Evolutionary conservation across 345 rosid genomes (phyloP).

Genomic region (Euphorbia pulcherrima): DNA sequence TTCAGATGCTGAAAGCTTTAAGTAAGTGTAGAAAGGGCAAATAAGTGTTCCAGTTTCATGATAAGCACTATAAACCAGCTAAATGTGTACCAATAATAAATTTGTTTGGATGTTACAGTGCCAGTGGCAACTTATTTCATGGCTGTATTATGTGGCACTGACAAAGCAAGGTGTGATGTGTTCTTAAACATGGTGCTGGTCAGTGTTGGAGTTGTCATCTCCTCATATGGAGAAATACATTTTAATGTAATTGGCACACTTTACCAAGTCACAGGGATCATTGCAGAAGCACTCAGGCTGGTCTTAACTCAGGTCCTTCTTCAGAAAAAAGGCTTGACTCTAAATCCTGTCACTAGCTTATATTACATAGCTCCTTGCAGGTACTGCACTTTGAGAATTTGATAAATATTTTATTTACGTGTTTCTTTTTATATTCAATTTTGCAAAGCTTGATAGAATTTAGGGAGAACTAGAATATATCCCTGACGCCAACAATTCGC

Average conservation of each 20-base stretch:
- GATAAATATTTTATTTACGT: neutral
- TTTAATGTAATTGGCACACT: constrained; percentile 87
- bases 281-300: constrained; percentile 96
- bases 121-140: constrained; percentile 86
- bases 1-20: constrained; percentile 97
- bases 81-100: constrained; percentile 23
- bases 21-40: constrained; percentile 51
- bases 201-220: constrained; percentile 91
- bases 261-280: constrained; percentile 91
- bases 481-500: neutral
- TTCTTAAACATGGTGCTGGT: constrained; percentile 91
- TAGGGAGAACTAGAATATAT: neutral
- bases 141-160: constrained; percentile 90
- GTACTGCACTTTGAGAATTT: constrained; percentile 34
- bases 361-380: constrained; percentile 99
- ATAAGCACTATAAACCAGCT: constrained; percentile 15
- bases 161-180: constrained; percentile 83
- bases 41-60: neutral
- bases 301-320: constrained; percentile 94
- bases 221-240: constrained; percentile 95
- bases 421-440: neutral
- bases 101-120: constrained; percentile 58
- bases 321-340: constrained; percentile 84
- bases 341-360: constrained; percentile 91
- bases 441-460: neutral